Base-by-base conservation (phyloP, 495 filamentous ascomycete genomes). In the Xylaria castorea region DNA sequence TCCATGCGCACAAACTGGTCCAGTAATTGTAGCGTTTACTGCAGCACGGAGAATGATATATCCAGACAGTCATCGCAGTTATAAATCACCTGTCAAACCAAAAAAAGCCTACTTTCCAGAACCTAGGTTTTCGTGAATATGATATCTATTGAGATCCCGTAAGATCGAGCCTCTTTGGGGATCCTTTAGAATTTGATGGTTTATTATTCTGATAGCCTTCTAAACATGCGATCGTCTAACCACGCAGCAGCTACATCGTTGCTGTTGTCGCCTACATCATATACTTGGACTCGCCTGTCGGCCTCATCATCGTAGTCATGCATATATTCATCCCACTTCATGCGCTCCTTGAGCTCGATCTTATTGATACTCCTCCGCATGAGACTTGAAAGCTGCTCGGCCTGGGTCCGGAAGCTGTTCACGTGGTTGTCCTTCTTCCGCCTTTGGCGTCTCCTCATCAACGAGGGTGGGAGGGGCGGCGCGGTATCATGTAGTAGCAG, bases 281-380 rank as follows among this genome's bases (percentile, higher is more conserved):
- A 14, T 18, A 77, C 57, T 40, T 66, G 71, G 3, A 81, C 44
- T 58, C 71, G 71, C 27, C 73, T 73, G 18, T 51, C 38, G 11
- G 65, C 71, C 48, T 77, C 75, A 5, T 73, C 62, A 8, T 73
- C 66, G 73, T 48, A 74, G 11, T 38, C 70, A 30, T 75, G 72
- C 32, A 53, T 68, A 34, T 80, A 73, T 5, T 76, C 66, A 42
- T 81, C 78, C 73, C 78, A 76, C 61, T 69, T 64, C 66, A 44
- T 66, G 57, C 77, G 73, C 65, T 76, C 72, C 61, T 74, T 72
- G 1, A 81, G 68, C 74, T 85, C 83, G 6, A 78, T 1, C 75
- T 74, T 80, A 38, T 76, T 70, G n/a, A 85, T 63, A 62, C 83
- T 84, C 8, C 80, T 73, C 48, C 77, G 63, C 83, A 86, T 83